Evolutionary conservation across 2,329 filamentous ascomycete species (phyloP), one percentile per base, ranked within the genome.

Genomic region (Alternaria panax): DNA sequence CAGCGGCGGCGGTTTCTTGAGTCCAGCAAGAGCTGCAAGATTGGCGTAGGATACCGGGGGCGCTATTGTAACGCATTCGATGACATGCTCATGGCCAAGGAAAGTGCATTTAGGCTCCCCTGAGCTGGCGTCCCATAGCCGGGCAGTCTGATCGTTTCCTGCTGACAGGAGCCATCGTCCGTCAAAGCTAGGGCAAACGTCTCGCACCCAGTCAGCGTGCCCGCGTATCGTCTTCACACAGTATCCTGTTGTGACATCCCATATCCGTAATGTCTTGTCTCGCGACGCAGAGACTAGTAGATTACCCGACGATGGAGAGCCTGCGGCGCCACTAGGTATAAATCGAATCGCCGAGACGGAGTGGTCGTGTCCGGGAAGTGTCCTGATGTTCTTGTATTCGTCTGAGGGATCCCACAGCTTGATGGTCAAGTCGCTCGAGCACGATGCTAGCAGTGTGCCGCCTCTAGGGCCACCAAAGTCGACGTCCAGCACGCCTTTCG

Each of bases 331-430:
- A 7, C 90, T 92, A 2, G 92, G 92, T 36, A 97, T 90, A 75
- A 97, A 97, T 7, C 93, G 89, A 30, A 97, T 89, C 3, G 92
- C 90, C 68, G 91, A 95, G 54, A 97, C 92, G 65, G 90, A 95
- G 77, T 97, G 94, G 70, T 97, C 93, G 78, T 97, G 93, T 6
- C 94, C 93, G 0, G 91, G 90, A 20, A 97, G 83, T 1, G 93
- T 97, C 51, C 93, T 87, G 57, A 97, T 96, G 74, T 97, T 97
- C 78, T 97, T 96, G 81, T 97, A 97, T 60, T 95, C 92, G 75
- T 96, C 91, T 42, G 88, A 86, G 1, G 94, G 93, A 68, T 97
- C 92, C 93, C 93, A 98, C 24, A 97, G 83, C 78, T 97, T 97
- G 80, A 97, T 97, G 2, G 92, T 96, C 43, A 97, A 80, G 77